Evolutionary conservation across 2,329 filamentous ascomycete species (phyloP), one percentile per base, ranked within the genome.

Genomic region (Coniochaeta sp.): DNA sequence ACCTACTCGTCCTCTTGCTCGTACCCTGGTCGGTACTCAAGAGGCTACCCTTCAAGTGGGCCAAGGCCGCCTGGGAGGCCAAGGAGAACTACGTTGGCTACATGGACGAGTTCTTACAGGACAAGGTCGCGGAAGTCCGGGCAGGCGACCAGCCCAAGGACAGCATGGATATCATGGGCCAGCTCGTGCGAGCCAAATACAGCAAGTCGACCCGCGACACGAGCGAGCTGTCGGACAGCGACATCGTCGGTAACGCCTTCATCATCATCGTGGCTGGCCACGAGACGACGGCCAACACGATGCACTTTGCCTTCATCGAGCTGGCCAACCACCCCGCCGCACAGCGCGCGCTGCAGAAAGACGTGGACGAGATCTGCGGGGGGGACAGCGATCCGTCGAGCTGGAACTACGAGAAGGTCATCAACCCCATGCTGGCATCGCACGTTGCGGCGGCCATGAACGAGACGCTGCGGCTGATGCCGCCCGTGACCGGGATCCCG

Each of bases 401-500:
- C 7, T 92, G 88, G 89, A 76, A 82, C 59, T 92, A 89, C 63
- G 87, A 91, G 42, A 67, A 72, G 10, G 73, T 81, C 58, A 75
- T 91, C 55, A 82, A 81, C 40, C 72, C 77, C 8, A 75, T 94
- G 53, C 79, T 89, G 58, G 80, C 77, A 10, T 82, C 83, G 54
- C 85, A 89, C 75, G 70, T 85, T 9, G 89, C 85, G 16, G 88
- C 89, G 4, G 79, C 86, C 59, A 79, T 92, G 76, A 88, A 90
- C 62, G 89, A 94, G 71, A 83, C 85, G 32, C 74, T 94, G 50
- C 82, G 89, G 10, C 61, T 91, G 38, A 75, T 89, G 53, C 87
- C 88, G 2, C 82, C 89, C 0, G 85, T 89, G 16, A 71, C 83
- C 40, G 79, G 78, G 50, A 85, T 94, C 24, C 88, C 88, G 26